Conservation (phyloP, 345 rosid species). For the Odontarrhena argentea region DNA sequence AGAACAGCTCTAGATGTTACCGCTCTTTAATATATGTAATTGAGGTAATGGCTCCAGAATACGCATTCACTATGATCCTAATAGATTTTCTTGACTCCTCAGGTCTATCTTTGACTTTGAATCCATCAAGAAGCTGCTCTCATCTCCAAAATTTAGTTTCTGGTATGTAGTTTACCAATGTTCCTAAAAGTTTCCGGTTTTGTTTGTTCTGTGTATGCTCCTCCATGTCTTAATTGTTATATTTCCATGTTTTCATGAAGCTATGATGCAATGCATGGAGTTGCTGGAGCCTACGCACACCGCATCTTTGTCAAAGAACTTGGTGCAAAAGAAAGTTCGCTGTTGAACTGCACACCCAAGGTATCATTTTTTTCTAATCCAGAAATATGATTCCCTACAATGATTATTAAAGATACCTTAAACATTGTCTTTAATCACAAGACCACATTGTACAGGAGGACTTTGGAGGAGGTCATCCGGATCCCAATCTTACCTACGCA, state of each 20-base stretch:
- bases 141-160: constrained; percentile 81
- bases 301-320: constrained; percentile 89
- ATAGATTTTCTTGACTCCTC: not conserved
- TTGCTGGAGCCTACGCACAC: constrained; percentile 91
- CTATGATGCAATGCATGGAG: constrained; percentile 93
- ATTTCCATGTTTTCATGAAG: constrained; percentile 46
- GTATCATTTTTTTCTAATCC: constrained; percentile 40
- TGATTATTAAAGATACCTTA: not conserved
- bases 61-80: not conserved
- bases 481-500: constrained; percentile 91
- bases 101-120: constrained; percentile 89
- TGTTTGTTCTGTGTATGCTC: constrained; percentile 9
- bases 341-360: constrained; percentile 89
- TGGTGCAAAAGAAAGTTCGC: constrained; percentile 76
- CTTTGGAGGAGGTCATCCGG: constrained; percentile 97
- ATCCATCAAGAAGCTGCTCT: constrained; percentile 65
- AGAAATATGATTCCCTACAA: not conserved
- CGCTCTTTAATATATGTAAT: not conserved
- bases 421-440: constrained; percentile 16
- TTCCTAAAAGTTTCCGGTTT: constrained; percentile 3
- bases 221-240: constrained; percentile 10
- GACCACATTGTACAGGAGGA: constrained; percentile 58
- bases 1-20: not conserved
- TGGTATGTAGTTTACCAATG: constrained; percentile 52
- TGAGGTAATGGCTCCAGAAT: not conserved